Evolutionary conservation across 179 eudicot species (phyloP).

Genomic region (Drosera spatulata): DNA sequence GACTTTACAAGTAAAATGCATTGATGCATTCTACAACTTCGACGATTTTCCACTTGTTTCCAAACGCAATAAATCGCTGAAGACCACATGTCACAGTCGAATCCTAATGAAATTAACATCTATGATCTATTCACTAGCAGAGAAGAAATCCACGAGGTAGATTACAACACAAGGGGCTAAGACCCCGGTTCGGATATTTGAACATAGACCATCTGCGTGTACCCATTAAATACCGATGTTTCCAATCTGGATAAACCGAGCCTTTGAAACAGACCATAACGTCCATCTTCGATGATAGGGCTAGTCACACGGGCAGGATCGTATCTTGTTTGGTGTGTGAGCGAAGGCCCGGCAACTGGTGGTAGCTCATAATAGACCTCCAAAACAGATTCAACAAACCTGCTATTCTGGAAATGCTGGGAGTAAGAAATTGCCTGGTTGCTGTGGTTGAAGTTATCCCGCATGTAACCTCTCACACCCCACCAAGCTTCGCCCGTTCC

Average conservation of each 20-base stretch:
- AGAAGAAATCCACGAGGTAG: no score
- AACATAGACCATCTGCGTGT: slow-evolving; percentile 56
- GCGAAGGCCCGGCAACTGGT: slow-evolving; percentile 91
- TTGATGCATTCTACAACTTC: no score
- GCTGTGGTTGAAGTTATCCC: slow-evolving; percentile 90
- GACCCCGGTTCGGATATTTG: slow-evolving; percentile 48
- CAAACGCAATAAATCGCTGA: no score
- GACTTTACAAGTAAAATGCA: no score
- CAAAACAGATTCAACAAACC: slow-evolving; percentile 71
- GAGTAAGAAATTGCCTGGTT: slow-evolving; percentile 62
- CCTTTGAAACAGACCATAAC: slow-evolving; percentile 64
- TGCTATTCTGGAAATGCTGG: slow-evolving; percentile 79
- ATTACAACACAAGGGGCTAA: slow-evolving; percentile 3
- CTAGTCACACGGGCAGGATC: slow-evolving; percentile 78
- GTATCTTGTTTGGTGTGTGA: slow-evolving; percentile 88
- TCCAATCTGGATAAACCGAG: slow-evolving; percentile 58
- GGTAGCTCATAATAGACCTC: slow-evolving; percentile 96
- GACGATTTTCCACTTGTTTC: no score
- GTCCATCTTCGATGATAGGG: slow-evolving; percentile 93
- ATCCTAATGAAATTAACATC: no score
- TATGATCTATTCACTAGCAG: no score
- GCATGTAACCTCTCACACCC: slow-evolving; percentile 94
- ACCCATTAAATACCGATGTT: slow-evolving; percentile 75
- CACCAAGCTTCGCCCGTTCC: slow-evolving; percentile 92
- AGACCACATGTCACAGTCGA: no score